Conservation (phyloP, 2,329 filamentous ascomycete species). For the Sclerotinia subarctica region DNA sequence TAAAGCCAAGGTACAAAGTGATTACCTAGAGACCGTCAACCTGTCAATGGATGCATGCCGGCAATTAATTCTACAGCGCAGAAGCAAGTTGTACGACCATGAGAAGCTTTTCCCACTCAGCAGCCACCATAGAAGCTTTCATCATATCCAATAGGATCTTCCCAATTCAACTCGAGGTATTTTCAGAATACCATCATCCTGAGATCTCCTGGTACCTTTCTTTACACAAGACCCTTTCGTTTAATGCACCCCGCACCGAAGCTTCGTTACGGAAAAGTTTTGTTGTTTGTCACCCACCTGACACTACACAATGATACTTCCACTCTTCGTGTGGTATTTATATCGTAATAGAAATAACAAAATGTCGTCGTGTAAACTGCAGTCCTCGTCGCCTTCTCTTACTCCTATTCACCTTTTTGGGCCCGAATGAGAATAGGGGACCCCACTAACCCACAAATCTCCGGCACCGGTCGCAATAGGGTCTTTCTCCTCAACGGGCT, state of each 20-base stretch:
- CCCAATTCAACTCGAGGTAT: neutral
- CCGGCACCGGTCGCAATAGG: constrained; percentile 21
- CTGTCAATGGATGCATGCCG: neutral
- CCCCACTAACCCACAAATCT: constrained; percentile 14
- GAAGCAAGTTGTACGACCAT: neutral
- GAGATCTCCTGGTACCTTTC: neutral
- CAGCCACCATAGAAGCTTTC: neutral
- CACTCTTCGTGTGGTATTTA: neutral
- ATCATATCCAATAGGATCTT: neutral
- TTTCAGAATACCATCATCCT: neutral
- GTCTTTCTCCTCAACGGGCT: constrained; percentile 1
- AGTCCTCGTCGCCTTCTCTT: neutral
- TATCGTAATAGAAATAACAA: constrained; percentile 17
- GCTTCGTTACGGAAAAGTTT: constrained; percentile 1
- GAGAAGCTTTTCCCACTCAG: constrained; percentile 5
- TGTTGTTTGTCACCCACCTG: constrained; percentile 14
- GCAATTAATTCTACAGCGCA: neutral
- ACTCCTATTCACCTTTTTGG: neutral
- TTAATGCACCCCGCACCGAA: constrained; percentile 15
- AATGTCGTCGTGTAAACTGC: neutral
- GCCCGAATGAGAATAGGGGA: neutral
- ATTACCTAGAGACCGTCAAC: neutral
- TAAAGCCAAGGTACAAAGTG: neutral
- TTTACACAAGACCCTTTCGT: neutral
- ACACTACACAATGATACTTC: constrained; percentile 7